Evolutionary conservation across 192 early-diverging fungal genomes (phyloP), one percentile per base, ranked within the genome.

Genomic region (Oehlia diaphana): DNA sequence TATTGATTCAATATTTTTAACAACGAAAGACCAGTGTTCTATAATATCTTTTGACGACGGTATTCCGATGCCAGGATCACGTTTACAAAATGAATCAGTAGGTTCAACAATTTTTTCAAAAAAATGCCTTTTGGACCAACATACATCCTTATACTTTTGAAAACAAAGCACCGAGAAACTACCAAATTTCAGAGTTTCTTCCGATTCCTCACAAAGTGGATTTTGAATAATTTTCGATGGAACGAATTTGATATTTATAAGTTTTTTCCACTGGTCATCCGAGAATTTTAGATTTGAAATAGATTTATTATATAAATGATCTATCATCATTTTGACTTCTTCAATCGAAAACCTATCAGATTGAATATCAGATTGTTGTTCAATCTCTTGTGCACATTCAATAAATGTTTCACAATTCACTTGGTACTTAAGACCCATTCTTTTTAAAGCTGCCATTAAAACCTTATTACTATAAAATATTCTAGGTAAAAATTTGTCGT

Each of bases 201-300:
- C n/a, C 7, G 19, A 28, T 6, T 31, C n/a, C 7, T n/a, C 21
- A 6, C 21, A n/a, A n/a, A 39, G 21, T 35, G 31, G 21, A 28
- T 33, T 14, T 58, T 21, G 31, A 50, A 39, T 7, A 62, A n/a
- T 37, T 53, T 62, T 58, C 19, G 28, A 23, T 35, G 73, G 73
- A 21, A 74, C 19, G 28, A 74, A 74, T 74, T 74, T 35, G 16
- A 74, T 74, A 33, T 9, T 62, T 31, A 23, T 37, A 19, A 74
- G 12, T 21, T 9, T 9, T 58, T 53, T 21, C 73, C 47, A 74
- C 21, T 74, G 73, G 1, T 62, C 28, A 33, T 74, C 16, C 21
- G 7, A 14, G 14, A 74, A 74, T 2, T 4, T 74, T 50, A 74
- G 13, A 4, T 4, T 62, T 3, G 26, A 61, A 39, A 61, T 23